These are phyloP conservation scores for Dendrostoma leiphaemia DNA, from an alignment of 2,329 filamentous ascomycete species.

Conservation along the genomic window DNA sequence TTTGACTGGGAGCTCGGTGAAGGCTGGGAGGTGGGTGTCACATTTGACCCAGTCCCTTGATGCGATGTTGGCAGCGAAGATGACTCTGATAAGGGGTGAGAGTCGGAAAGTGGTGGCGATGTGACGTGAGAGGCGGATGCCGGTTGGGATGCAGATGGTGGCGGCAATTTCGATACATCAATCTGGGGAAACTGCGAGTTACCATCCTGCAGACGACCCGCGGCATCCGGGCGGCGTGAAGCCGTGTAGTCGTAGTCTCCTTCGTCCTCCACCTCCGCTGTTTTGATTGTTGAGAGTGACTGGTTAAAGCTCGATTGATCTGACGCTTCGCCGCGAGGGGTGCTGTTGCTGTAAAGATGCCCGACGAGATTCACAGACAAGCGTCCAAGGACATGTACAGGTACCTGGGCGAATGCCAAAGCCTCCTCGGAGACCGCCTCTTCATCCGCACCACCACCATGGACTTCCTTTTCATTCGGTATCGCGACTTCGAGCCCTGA, in stretches of 20 bases:
- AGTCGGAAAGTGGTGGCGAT: neutral
- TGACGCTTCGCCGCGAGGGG: neutral
- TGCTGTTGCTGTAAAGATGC: conserved; percentile 15
- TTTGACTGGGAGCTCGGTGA: neutral
- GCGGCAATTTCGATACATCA: conserved; percentile 8
- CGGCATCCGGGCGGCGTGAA: conserved; percentile 9
- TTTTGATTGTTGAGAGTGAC: conserved; percentile 12
- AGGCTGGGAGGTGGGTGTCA: neutral
- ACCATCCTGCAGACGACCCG: conserved; percentile 13
- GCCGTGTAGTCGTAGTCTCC: conserved; percentile 6
- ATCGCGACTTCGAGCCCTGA: neutral
- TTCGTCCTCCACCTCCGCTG: conserved; percentile 5
- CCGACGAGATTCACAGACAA: conserved; percentile 17
- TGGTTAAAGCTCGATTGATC: conserved; percentile 11
- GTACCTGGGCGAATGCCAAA: conserved; percentile 17
- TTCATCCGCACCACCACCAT: neutral
- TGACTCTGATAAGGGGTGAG: neutral
- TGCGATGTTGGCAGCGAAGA: neutral
- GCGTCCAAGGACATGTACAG: conserved; percentile 14
- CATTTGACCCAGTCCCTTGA: neutral
- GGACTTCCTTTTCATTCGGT: conserved; percentile 3
- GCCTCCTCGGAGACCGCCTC: conserved; percentile 17
- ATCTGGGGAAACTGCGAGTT: conserved; percentile 8
- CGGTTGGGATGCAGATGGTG: neutral
- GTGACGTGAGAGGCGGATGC: neutral